Percentiles rank a stretch among this genome's conserved stretches.
phyloP scores from a whole-genome alignment of 2,329 filamentous ascomycete genomes.

The Pleoardoris graminearum region DNA sequence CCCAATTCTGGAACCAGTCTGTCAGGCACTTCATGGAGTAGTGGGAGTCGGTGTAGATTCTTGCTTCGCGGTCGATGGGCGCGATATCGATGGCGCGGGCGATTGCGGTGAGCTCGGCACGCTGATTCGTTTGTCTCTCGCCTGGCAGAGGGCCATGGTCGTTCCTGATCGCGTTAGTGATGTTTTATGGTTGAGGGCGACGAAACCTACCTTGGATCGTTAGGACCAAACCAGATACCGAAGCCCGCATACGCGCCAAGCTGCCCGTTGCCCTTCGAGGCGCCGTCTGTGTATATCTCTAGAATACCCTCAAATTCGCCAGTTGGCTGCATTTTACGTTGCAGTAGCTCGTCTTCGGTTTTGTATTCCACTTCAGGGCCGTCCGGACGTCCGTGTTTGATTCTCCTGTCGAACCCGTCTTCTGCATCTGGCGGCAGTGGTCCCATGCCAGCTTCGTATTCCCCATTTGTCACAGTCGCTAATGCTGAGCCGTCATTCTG shows the following conservation, averaged over 20 bases:
- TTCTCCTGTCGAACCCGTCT: constrained; percentile 64
- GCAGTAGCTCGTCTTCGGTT: constrained; percentile 52
- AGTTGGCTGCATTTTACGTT: constrained; percentile 52
- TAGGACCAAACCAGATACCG: constrained; percentile 66
- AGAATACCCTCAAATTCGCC: constrained; percentile 54
- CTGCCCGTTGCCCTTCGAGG: constrained; percentile 62
- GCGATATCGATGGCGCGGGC: constrained; percentile 78
- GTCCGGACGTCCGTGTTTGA: constrained; percentile 58
- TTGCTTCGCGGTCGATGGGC: constrained; percentile 67
- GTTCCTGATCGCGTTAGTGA: constrained; percentile 54
- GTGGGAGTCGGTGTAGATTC: constrained; percentile 85
- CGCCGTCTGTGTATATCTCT: constrained; percentile 67
- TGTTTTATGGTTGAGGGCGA: constrained; percentile 7
- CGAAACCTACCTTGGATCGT: constrained; percentile 56
- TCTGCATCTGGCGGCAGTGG: constrained; percentile 60
- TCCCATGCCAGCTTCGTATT: constrained; percentile 56
- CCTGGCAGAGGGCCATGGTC: constrained; percentile 77
- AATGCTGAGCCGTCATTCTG: constrained; percentile 29
- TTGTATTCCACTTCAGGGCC: constrained; percentile 59
- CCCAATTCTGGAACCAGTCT: constrained; percentile 80
- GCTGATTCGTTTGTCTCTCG: constrained; percentile 84
- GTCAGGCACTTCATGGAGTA: constrained; percentile 91
- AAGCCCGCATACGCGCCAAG: constrained; percentile 61
- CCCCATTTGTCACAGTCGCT: constrained; percentile 15
- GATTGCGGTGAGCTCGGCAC: constrained; percentile 91